Evolutionary conservation across 176 grass and related monocot genomes (phyloP).

Genomic region (Triticum dicoccoides): DNA sequence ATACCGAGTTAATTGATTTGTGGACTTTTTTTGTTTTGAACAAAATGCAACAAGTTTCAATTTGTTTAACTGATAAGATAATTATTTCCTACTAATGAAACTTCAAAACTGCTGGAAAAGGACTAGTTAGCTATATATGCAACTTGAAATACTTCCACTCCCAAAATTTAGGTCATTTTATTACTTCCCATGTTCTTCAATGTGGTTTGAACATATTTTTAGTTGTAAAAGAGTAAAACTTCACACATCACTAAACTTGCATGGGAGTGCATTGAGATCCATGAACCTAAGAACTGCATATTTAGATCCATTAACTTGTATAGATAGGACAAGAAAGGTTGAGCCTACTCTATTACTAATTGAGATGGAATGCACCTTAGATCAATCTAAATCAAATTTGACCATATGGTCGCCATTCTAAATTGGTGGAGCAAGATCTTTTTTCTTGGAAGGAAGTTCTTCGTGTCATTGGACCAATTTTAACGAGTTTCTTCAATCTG

Average conservation of each 20-base stretch:
- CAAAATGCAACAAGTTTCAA: neutral
- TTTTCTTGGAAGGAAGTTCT: neutral
- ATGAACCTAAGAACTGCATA: neutral
- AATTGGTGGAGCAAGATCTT: neutral
- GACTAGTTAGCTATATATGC: neutral
- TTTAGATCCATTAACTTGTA: neutral
- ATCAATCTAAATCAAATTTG: neutral
- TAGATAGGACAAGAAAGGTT: neutral
- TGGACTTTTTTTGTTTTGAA: neutral
- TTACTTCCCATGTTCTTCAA: neutral
- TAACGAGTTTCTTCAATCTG: neutral
- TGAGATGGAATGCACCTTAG: neutral
- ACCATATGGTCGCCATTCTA: neutral
- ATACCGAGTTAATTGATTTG: neutral
- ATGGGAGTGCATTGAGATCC: neutral
- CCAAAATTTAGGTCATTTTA: neutral
- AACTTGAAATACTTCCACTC: neutral
- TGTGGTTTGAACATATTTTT: neutral
- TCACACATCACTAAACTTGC: neutral
- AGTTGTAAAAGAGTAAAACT: neutral
- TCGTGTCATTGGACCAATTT: neutral
- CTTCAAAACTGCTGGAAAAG: neutral
- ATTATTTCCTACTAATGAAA: neutral
- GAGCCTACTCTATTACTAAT: neutral
- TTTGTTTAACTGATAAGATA: neutral